Percentiles rank a stretch among this genome's conserved stretches.
These are phyloP conservation scores for Tricholoma furcatifolium DNA, from an alignment of 768 basidiomycete species.

Conservation along the genomic window DNA sequence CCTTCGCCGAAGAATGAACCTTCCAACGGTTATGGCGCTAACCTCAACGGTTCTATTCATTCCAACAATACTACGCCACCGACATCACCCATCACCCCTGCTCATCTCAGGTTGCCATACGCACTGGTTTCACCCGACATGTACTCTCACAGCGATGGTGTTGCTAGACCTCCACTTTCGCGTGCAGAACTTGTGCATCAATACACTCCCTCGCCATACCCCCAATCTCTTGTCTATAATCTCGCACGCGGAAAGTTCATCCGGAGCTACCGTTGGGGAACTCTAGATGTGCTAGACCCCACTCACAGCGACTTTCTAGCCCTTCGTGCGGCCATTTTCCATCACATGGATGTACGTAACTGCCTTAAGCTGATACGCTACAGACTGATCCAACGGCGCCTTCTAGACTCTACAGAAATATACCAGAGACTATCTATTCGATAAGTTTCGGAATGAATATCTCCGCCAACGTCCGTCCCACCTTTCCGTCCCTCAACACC, in stretches of 20 bases:
- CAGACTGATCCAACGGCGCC: constrained; percentile 6
- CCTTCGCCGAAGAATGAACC: constrained; percentile 48
- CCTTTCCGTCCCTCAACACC: constrained; percentile 45
- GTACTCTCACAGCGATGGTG: constrained; percentile 83
- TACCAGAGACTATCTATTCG: constrained; percentile 79
- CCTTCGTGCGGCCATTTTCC: constrained; percentile 78
- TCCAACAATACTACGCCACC: constrained; percentile 57
- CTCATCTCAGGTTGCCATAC: constrained; percentile 72
- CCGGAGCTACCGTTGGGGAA: constrained; percentile 82
- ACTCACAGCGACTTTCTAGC: constrained; percentile 79
- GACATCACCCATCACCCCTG: constrained; percentile 60
- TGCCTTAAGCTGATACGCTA: constrained; percentile 15
- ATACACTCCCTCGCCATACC: constrained; percentile 60
- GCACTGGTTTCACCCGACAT: constrained; percentile 82
- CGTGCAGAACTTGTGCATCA: constrained; percentile 74
- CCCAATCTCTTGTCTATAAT: constrained; percentile 39
- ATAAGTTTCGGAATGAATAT: constrained; percentile 69
- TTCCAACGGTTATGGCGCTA: constrained; percentile 48
- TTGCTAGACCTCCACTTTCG: constrained; percentile 51
- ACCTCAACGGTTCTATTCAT: constrained; percentile 51
- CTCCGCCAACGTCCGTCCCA: constrained; percentile 45
- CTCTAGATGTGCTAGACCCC: constrained; percentile 75
- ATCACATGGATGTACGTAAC: constrained; percentile 79
- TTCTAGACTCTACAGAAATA: constrained; percentile 81
- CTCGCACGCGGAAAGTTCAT: constrained; percentile 62